A percentile compares a stretch with the other conserved stretches of the same genome.
These are phyloP conservation scores for Patellaria atrata DNA, from an alignment of 495 filamentous ascomycete genomes.

Conservation along the genomic window DNA sequence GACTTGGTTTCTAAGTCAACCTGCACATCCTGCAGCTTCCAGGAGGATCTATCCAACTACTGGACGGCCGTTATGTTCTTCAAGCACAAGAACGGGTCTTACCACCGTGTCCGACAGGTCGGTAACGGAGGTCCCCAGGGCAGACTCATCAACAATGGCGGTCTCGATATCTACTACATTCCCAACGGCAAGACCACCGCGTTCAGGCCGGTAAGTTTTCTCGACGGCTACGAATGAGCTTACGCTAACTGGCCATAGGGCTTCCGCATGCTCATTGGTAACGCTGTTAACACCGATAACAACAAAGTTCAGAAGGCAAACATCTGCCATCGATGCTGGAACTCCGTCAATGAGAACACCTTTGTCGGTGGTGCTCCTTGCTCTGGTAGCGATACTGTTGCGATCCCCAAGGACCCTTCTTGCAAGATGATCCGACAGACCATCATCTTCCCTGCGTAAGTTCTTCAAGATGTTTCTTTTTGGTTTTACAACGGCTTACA, in stretches of 20 bases:
- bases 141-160: conserved; percentile 18
- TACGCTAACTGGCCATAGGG: conserved; percentile 3
- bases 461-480: background rate
- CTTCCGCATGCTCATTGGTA: conserved; percentile 17
- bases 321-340: conserved; percentile 37
- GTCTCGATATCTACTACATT: conserved; percentile 23
- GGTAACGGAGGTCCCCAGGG: conserved; percentile 17
- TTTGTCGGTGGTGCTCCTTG: conserved; percentile 16
- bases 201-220: conserved; percentile 14
- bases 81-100: conserved; percentile 15
- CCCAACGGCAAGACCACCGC: conserved; percentile 20
- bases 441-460: conserved; percentile 35
- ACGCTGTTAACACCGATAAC: conserved; percentile 22
- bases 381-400: conserved; percentile 15
- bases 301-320: conserved; percentile 26
- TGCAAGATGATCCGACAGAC: conserved; percentile 44
- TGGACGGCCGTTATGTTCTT: conserved; percentile 22
- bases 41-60: conserved; percentile 18
- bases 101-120: conserved; percentile 12
- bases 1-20: conserved; percentile 8
- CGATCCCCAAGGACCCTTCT: conserved; percentile 21
- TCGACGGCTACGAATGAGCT: background rate
- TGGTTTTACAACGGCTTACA: background rate
- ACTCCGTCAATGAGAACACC: conserved; percentile 25
- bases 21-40: conserved; percentile 17